Evolutionary conservation across 2,329 filamentous ascomycete genomes (phyloP), one percentile per base, ranked within the genome.

Genomic region (Neoscytalidium dimidiatum): DNA sequence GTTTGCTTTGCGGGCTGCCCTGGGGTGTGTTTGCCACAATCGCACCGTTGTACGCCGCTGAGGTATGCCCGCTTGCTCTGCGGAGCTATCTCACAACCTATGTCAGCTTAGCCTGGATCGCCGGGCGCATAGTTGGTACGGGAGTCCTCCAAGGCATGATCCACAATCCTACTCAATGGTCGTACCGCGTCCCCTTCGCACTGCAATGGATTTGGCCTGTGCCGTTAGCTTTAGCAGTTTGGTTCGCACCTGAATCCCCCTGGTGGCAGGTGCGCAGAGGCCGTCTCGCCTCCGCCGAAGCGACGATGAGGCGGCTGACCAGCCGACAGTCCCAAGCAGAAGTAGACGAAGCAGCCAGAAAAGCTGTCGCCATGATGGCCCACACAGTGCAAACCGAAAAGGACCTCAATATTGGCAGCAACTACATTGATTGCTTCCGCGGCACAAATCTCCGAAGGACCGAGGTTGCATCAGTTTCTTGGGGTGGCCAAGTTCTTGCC

Each of bases 371-470:
- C 68, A 94, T 96, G 91, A 96, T 96, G 87, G 86, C 92, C 2
- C 91, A 95, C 73, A 96, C 92, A 0, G 93, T 90, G 1, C 89
- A 90, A 1, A 80, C 95, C 19, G 92, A 96, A 74, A 85, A 91
- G 72, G 80, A 85, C 74, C 89, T 92, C 62, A 64, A 67, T 29
- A 91, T 90, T 3, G 92, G 92, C 28, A 86, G 90, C 13, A 87
- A 84, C 51, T 96, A 94, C 77, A 78, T 84, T 69, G 92, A 96
- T 74, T 94, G 92, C 77, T 95, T 96, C 84, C 89, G 85, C 75
- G 92, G 92, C 6, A 84, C 85, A 13, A 88, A 96, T 74, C 82
- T 89, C 60, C 88, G 92, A 60, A 85, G 92, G 21, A 96, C 92
- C 1, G 92, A 91, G 72, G 88, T 89, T 68, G 82, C 86, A 17